Conservation (phyloP, 2,329 filamentous ascomycete species). For the Cladosporium sp. region DNA sequence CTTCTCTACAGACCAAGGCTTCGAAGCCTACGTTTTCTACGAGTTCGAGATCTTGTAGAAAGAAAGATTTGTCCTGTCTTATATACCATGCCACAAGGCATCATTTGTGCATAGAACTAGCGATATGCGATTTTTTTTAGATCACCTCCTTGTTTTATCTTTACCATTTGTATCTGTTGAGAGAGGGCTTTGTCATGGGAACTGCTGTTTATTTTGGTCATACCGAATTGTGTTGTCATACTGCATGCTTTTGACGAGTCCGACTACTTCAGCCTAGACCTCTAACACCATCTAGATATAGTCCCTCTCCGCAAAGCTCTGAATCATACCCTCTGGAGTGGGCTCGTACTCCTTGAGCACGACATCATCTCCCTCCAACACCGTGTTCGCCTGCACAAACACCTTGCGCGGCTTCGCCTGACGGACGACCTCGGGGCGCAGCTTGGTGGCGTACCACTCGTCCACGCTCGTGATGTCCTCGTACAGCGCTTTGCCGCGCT, state of each 20-base stretch:
- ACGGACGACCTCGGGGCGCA: slow-evolving; percentile 72
- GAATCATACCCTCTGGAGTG: slow-evolving; percentile 75
- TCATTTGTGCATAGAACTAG: slow-evolving; percentile 15
- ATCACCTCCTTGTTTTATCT: background rate
- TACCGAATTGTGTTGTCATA: background rate
- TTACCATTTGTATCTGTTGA: background rate
- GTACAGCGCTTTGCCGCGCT: slow-evolving; percentile 77
- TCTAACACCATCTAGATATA: slow-evolving; percentile 33
- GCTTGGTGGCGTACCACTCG: slow-evolving; percentile 79
- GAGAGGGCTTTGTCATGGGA: background rate
- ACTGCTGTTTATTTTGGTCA: background rate
- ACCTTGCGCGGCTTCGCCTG: slow-evolving; percentile 86
- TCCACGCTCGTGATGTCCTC: slow-evolving; percentile 81
- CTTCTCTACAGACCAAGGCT: slow-evolving; percentile 73
- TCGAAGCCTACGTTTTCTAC: slow-evolving; percentile 96
- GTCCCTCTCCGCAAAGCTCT: slow-evolving; percentile 61
- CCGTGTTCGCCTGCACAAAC: slow-evolving; percentile 92
- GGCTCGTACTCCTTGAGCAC: slow-evolving; percentile 84
- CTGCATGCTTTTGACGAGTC: background rate
- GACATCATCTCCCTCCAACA: slow-evolving; percentile 67
- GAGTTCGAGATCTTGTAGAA: slow-evolving; percentile 74
- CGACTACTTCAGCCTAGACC: background rate
- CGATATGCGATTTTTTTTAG: background rate
- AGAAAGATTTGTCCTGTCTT: background rate
- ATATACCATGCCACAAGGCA: background rate